Evolutionary conservation across 176 grass and related monocot species (phyloP).

Genomic region (Aegilops umbellulata): DNA sequence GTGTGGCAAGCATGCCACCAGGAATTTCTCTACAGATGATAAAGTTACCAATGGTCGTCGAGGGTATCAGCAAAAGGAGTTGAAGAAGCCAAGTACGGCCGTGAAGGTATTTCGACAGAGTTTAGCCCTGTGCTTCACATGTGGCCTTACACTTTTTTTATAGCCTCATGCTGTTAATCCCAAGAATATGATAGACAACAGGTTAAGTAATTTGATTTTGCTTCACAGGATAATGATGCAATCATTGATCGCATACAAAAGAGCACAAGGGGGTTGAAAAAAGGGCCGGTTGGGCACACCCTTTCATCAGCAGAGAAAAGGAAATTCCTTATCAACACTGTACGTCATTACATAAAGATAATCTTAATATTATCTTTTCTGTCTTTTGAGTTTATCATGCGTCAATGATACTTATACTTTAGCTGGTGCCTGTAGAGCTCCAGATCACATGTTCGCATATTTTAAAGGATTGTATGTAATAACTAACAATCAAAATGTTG

Average conservation of each 20-base stretch:
- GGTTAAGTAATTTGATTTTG: neutral
- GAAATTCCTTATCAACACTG: conserved; percentile 74
- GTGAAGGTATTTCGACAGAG: conserved; percentile 14
- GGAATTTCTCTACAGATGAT: conserved; percentile 17
- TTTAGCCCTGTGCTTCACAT: neutral
- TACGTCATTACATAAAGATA: conserved; percentile 44
- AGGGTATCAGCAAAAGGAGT: conserved; percentile 6
- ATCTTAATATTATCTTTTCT: neutral
- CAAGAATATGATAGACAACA: neutral
- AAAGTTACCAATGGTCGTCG: neutral
- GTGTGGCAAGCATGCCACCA: conserved; percentile 22
- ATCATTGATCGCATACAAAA: conserved; percentile 39
- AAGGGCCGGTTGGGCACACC: conserved; percentile 47
- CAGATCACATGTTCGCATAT: neutral
- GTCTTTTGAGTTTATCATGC: neutral
- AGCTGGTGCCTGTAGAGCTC: neutral
- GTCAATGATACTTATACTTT: neutral
- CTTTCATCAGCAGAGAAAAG: conserved; percentile 61
- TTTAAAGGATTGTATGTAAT: neutral
- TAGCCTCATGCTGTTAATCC: neutral
- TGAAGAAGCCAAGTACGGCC: conserved; percentile 1
- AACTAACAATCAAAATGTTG: neutral
- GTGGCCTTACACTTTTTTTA: neutral
- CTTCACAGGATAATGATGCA: conserved; percentile 18
- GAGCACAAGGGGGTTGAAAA: conserved; percentile 35